A percentile compares a stretch with the other conserved stretches of the same genome.
phyloP scores from a whole-genome alignment of 352 stramenopile species.

The Globisporangium yorkense region DNA sequence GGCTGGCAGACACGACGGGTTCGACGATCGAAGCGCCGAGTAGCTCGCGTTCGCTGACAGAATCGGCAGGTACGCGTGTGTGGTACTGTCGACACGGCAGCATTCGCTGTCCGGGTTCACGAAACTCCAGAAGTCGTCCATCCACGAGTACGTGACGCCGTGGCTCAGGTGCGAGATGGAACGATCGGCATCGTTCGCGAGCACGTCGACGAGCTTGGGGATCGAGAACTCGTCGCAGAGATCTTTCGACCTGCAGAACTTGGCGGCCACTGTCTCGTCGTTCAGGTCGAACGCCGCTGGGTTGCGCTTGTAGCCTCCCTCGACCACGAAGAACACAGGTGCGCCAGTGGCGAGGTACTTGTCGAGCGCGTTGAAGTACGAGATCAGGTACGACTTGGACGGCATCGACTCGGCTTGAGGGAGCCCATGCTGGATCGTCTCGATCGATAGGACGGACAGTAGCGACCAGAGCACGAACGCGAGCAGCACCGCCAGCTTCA shows the following conservation, averaged over 20 bases:
- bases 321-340: constrained; percentile 66
- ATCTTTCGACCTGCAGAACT: constrained; percentile 57
- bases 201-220: constrained; percentile 46
- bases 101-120: constrained; percentile 54
- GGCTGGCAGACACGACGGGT: constrained; percentile 34
- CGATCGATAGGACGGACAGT: constrained; percentile 43
- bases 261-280: constrained; percentile 24
- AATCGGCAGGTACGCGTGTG: constrained; percentile 37
- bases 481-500: constrained; percentile 55
- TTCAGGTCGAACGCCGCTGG: constrained; percentile 27
- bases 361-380: constrained; percentile 45
- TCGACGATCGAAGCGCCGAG: constrained; percentile 12
- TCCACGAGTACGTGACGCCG: constrained; percentile 53
- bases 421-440: constrained; percentile 49
- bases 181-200: constrained; percentile 26
- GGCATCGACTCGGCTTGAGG: constrained; percentile 46
- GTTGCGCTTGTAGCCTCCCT: constrained; percentile 53
- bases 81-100: constrained; percentile 40
- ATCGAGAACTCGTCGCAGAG: constrained; percentile 53
- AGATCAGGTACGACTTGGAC: constrained; percentile 48
- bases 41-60: constrained; percentile 27
- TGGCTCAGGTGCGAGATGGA: constrained; percentile 43
- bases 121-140: constrained; percentile 76
- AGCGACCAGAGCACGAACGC: constrained; percentile 41
- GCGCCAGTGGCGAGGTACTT: constrained; percentile 37